phyloP scores from a whole-genome alignment of 164 flowering plant species.

The Malania oleifera region DNA sequence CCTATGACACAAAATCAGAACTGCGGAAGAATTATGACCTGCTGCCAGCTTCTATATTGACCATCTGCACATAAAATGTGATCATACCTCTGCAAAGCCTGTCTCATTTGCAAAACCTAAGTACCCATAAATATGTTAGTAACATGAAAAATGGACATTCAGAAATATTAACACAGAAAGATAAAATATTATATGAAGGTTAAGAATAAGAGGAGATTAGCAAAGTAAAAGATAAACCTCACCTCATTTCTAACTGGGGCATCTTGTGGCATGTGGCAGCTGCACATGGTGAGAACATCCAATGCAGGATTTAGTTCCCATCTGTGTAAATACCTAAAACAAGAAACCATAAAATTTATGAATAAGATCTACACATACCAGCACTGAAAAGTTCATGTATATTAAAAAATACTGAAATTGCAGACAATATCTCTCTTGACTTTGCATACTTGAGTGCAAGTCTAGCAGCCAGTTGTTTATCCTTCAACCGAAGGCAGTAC shows the following conservation, averaged over 20 bases:
- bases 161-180: neutral
- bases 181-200: neutral
- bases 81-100: conserved; percentile 78
- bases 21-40: conserved; percentile 39
- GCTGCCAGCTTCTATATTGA: conserved; percentile 89
- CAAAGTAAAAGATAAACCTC: neutral
- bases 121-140: conserved; percentile 10
- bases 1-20: neutral
- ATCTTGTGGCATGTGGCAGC: conserved; percentile 72
- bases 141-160: neutral
- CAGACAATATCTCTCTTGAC: no score
- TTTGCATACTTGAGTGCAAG: conserved; percentile 77
- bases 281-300: conserved; percentile 96
- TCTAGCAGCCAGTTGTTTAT: conserved; percentile 83
- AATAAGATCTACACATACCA: neutral
- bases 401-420: neutral
- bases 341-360: neutral
- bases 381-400: neutral
- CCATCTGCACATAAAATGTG: conserved; percentile 88
- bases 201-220: neutral
- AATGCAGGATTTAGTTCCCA: conserved; percentile 94
- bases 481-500: conserved; percentile 82
- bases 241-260: conserved; percentile 77
- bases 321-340: conserved; percentile 65
- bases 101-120: conserved; percentile 78